phyloP scores from a whole-genome alignment of 2,329 filamentous ascomycete species.

The Claviceps fusiformis region DNA sequence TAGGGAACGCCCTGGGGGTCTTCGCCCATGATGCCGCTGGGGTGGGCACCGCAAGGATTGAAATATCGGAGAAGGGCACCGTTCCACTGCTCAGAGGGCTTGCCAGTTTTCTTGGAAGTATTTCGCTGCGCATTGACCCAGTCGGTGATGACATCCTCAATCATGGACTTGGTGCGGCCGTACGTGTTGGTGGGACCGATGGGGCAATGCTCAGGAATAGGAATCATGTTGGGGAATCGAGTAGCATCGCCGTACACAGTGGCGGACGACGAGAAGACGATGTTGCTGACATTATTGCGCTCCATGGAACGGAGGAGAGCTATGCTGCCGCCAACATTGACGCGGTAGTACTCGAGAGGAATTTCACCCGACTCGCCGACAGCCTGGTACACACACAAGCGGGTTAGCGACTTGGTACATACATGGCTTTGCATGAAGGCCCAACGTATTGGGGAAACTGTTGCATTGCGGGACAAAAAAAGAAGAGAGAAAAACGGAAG shows the following conservation, averaged over 20 bases:
- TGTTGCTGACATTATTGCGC: constrained; percentile 83
- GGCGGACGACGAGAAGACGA: constrained; percentile 96
- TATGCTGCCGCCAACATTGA: constrained; percentile 91
- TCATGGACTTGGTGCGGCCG: constrained; percentile 87
- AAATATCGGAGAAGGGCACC: constrained; percentile 90
- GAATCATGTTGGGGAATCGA: constrained; percentile 94
- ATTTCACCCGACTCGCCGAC: constrained; percentile 92
- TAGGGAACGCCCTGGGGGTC: constrained; percentile 92
- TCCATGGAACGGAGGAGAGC: constrained; percentile 76
- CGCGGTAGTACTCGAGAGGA: constrained; percentile 92
- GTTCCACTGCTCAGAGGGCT: constrained; percentile 75
- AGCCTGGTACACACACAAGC: constrained; percentile 39
- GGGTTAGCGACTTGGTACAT: neutral
- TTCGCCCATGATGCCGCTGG: constrained; percentile 94
- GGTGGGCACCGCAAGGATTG: constrained; percentile 91
- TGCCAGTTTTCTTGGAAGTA: constrained; percentile 67
- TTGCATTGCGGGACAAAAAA: neutral
- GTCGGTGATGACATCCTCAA: constrained; percentile 86
- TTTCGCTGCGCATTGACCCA: constrained; percentile 75
- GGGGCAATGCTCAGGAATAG: constrained; percentile 93
- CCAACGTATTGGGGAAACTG: neutral
- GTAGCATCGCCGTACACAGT: constrained; percentile 98
- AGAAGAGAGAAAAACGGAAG: too few relatives aligned
- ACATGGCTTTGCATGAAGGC: neutral
- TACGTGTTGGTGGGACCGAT: constrained; percentile 96